phyloP scores from a whole-genome alignment of 768 basidiomycete species.

The Tylopilus subfusipes region DNA sequence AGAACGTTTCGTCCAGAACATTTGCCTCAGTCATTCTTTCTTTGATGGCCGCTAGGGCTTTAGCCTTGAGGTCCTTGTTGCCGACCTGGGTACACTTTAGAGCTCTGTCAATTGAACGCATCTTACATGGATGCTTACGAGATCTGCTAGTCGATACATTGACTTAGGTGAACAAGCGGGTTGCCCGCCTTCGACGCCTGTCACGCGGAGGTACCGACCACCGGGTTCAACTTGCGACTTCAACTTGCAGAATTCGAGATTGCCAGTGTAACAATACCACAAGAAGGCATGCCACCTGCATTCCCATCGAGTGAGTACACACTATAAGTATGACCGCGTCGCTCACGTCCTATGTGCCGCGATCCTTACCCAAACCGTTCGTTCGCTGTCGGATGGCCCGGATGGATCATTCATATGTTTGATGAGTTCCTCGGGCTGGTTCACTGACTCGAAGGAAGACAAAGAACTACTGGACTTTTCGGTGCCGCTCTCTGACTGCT shows the following conservation, averaged over 20 bases:
- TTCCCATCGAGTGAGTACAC: not conserved
- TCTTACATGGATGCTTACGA: slow-evolving; percentile 16
- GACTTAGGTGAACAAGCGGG: slow-evolving; percentile 35
- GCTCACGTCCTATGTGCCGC: slow-evolving; percentile 19
- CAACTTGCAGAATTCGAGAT: slow-evolving; percentile 13
- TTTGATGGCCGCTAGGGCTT: slow-evolving; percentile 18
- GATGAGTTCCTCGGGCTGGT: slow-evolving; percentile 6
- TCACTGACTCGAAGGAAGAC: slow-evolving; percentile 10
- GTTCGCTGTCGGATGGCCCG: not conserved
- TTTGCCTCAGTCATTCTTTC: slow-evolving; percentile 16
- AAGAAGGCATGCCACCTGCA: slow-evolving; percentile 24
- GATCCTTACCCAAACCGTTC: slow-evolving; percentile 6
- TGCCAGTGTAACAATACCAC: slow-evolving; percentile 27
- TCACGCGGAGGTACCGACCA: not conserved
- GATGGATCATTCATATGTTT: not conserved
- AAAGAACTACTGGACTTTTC: slow-evolving; percentile 1
- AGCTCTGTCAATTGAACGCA: not conserved
- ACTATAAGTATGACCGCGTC: not conserved
- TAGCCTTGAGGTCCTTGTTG: slow-evolving; percentile 15
- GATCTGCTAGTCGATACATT: slow-evolving; percentile 34
- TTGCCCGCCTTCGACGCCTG: not conserved
- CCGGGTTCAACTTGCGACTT: slow-evolving; percentile 14
- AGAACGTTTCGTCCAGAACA: slow-evolving; percentile 25
- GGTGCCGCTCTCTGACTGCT: not conserved
- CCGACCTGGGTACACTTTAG: slow-evolving; percentile 7